phyloP scores from a whole-genome alignment of 306 rosid genomes.

The Fragaria vesca region DNA sequence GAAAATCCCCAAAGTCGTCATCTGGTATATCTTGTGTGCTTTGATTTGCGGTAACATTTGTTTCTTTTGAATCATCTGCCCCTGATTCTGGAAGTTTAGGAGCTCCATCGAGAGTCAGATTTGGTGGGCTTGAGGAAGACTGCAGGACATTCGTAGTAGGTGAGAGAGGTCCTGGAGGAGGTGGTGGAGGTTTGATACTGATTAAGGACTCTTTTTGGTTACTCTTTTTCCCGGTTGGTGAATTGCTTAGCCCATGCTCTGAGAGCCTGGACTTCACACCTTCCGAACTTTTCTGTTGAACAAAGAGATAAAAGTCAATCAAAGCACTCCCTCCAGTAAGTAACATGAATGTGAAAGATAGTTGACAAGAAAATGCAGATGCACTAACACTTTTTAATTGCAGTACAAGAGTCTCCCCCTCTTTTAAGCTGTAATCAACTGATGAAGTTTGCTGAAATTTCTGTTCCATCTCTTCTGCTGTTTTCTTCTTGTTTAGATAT shows the following conservation, averaged over 20 bases:
- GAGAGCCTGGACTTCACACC: constrained; percentile 57
- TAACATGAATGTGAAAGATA: background rate
- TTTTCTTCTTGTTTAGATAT: constrained; percentile 87
- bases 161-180: constrained; percentile 72
- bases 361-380: constrained; percentile 23
- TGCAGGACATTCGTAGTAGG: constrained; percentile 38
- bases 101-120: constrained; percentile 46
- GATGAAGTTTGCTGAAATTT: constrained; percentile 81
- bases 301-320: constrained; percentile 15
- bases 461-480: constrained; percentile 97
- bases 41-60: constrained; percentile 37
- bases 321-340: constrained; percentile 1
- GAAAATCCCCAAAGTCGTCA: constrained; percentile 95
- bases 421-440: constrained; percentile 92
- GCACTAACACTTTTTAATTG: constrained; percentile 71
- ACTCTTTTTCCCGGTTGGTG: constrained; percentile 53
- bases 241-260: constrained; percentile 48
- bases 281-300: constrained; percentile 57
- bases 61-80: constrained; percentile 35
- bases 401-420: constrained; percentile 84
- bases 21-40: constrained; percentile 51
- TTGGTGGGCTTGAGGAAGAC: constrained; percentile 44
- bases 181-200: constrained; percentile 74
- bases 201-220: constrained; percentile 47
- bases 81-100: constrained; percentile 30